phyloP scores from a whole-genome alignment of 2,329 filamentous ascomycete genomes.

The Cryphonectria radicalis region DNA sequence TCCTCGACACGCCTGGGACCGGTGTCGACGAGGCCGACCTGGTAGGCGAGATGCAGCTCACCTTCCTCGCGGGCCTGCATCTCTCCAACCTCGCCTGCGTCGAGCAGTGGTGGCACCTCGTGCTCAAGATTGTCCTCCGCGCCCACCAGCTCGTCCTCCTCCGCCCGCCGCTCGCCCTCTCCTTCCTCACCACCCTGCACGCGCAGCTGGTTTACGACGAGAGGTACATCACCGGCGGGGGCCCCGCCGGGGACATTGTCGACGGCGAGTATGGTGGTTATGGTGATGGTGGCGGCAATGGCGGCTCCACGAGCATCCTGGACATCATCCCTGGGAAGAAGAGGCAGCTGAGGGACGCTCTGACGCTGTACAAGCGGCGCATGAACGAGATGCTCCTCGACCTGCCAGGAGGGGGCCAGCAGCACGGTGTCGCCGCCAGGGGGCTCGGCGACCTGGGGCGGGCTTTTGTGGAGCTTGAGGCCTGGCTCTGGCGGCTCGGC shows the following conservation, averaged over 20 bases:
- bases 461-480: conserved; percentile 55
- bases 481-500: conserved; percentile 51
- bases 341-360: conserved; percentile 47
- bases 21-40: conserved; percentile 47
- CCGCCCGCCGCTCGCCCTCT: conserved; percentile 49
- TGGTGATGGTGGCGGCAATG: conserved; percentile 20
- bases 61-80: conserved; percentile 60
- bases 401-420: conserved; percentile 33
- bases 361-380: conserved; percentile 59
- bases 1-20: conserved; percentile 40
- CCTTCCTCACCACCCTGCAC: conserved; percentile 55
- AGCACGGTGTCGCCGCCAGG: conserved; percentile 36
- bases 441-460: conserved; percentile 50
- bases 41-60: conserved; percentile 64
- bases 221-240: conserved; percentile 47
- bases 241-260: not conserved
- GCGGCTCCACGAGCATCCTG: conserved; percentile 35
- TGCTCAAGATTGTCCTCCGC: conserved; percentile 55
- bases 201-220: conserved; percentile 61
- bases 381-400: conserved; percentile 52
- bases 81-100: conserved; percentile 63
- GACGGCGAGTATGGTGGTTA: conserved; percentile 11
- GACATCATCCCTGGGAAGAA: conserved; percentile 40
- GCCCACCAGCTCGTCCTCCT: conserved; percentile 50
- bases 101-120: conserved; percentile 65